Evolutionary conservation across 1,139 yeast genomes (phyloP).

Genomic region (Pneumocystis wakefieldiae): DNA sequence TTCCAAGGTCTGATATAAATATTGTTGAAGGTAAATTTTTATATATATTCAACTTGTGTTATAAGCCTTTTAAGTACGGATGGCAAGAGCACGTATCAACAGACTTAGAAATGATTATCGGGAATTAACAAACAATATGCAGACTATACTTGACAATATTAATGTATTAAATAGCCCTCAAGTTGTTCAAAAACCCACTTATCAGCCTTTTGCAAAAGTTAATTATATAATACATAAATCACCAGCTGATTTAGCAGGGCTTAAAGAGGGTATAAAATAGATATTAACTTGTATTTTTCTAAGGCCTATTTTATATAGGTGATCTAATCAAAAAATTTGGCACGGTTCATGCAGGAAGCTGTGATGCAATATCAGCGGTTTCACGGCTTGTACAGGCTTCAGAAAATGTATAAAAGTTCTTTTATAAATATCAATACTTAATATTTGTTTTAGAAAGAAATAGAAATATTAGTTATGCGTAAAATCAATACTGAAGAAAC

Average conservation of each 20-base stretch:
- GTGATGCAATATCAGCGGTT: slow-evolving; percentile 31
- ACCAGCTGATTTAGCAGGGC: slow-evolving; percentile 33
- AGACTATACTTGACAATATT: slow-evolving; percentile 32
- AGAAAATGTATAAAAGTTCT: slow-evolving; percentile 12
- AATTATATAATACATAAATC: slow-evolving; percentile 29
- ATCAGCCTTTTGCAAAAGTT: slow-evolving; percentile 23
- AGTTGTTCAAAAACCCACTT: slow-evolving; percentile 17
- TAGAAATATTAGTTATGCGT: not conserved
- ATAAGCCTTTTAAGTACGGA: slow-evolving; percentile 24
- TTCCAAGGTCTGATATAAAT: slow-evolving; percentile 73
- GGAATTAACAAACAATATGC: slow-evolving; percentile 35
- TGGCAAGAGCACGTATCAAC: slow-evolving; percentile 51
- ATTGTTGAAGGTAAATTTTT: slow-evolving; percentile 32
- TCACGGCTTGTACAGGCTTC: slow-evolving; percentile 22
- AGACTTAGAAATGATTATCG: slow-evolving; percentile 55
- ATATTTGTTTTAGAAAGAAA: not conserved
- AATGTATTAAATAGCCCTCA: slow-evolving; percentile 19
- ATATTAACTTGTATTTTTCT: not conserved
- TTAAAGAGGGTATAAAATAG: not conserved
- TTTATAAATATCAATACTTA: not conserved
- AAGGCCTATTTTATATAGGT: slow-evolving; percentile 25
- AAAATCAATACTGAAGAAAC: slow-evolving; percentile 5
- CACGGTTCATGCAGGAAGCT: slow-evolving; percentile 38
- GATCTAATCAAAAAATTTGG: slow-evolving; percentile 45
- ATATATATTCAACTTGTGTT: not conserved